A percentile compares a stretch with the other conserved stretches of the same genome.
Conservation (phyloP, 163 green algal genomes). For the Picocystis sp. region DNA sequence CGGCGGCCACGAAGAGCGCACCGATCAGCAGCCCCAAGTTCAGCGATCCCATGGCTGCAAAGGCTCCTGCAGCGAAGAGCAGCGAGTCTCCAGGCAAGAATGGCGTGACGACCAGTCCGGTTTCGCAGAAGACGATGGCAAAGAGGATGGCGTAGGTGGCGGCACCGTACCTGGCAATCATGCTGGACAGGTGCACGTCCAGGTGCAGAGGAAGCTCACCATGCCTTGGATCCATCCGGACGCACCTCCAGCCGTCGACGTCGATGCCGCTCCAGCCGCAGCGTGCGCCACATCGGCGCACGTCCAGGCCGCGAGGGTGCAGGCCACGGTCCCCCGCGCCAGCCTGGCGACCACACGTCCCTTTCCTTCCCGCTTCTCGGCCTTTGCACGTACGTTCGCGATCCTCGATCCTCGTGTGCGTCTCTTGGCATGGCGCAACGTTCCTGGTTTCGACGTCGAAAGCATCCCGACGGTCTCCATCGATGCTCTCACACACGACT, state of each 20-base stretch:
- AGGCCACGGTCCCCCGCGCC: no score
- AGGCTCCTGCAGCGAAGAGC: conserved; percentile 69
- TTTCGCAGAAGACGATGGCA: conserved; percentile 86
- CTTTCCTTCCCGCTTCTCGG: no score
- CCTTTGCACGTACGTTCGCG: no score
- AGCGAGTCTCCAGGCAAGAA: conserved; percentile 84
- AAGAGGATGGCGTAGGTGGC: conserved; percentile 67
- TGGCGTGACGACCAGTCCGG: conserved; percentile 69
- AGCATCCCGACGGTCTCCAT: no score
- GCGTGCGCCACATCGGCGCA: no score
- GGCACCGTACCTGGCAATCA: conserved; percentile 45
- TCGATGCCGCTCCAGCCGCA: background rate
- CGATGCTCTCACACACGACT: no score
- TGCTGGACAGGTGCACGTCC: conserved; percentile 25
- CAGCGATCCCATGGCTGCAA: conserved; percentile 62
- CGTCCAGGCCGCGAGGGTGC: no score
- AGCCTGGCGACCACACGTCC: no score
- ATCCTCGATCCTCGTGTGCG: no score
- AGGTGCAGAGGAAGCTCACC: conserved; percentile 66
- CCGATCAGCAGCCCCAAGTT: conserved; percentile 35
- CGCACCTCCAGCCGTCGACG: background rate
- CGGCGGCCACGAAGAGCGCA: conserved; percentile 51
- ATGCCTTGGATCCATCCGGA: conserved; percentile 13
- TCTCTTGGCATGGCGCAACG: no score
- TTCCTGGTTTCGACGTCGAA: no score